A percentile compares a stretch with the other conserved stretches of the same genome.
Evolutionary conservation across 2,329 filamentous ascomycete genomes (phyloP).

Genomic region (Neobulgaria alba): DNA sequence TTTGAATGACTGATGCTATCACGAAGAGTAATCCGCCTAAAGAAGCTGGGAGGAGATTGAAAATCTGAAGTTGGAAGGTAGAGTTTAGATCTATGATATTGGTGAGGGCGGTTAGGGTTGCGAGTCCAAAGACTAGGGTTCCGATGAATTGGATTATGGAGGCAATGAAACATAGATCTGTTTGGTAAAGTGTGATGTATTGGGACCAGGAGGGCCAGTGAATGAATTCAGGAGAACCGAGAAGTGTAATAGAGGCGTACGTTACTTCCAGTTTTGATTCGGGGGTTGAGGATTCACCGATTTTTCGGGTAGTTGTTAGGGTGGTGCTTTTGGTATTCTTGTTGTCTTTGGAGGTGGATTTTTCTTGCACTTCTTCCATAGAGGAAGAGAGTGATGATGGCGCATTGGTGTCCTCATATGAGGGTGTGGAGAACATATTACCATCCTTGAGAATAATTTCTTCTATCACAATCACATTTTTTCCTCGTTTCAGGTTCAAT

Average conservation of each 20-base stretch:
- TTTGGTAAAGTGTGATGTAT: constrained; percentile 7
- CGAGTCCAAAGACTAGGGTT: constrained; percentile 14
- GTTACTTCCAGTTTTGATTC: constrained; percentile 2
- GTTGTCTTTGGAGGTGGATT: neutral
- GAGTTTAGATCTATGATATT: constrained; percentile 13
- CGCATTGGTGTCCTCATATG: no score
- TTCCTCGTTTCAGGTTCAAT: constrained; percentile 14
- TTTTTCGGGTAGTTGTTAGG: no score
- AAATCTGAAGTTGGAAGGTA: constrained; percentile 1
- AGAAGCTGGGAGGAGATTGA: constrained; percentile 17
- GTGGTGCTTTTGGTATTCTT: neutral
- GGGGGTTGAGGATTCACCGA: constrained; percentile 3
- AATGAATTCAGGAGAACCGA: constrained; percentile 14
- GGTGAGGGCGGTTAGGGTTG: constrained; percentile 14
- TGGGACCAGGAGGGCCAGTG: constrained; percentile 11
- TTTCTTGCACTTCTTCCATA: neutral
- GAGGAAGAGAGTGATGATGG: neutral
- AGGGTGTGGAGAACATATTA: no score
- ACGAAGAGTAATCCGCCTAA: constrained; percentile 18
- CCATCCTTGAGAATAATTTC: constrained; percentile 4
- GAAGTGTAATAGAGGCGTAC: constrained; percentile 6
- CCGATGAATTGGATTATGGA: constrained; percentile 14
- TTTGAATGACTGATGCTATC: constrained; percentile 8
- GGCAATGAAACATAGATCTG: constrained; percentile 10
- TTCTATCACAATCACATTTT: constrained; percentile 9